Evolutionary conservation across 768 basidiomycete genomes (phyloP), one percentile per base, ranked within the genome.

Genomic region (Clavulina sp.): DNA sequence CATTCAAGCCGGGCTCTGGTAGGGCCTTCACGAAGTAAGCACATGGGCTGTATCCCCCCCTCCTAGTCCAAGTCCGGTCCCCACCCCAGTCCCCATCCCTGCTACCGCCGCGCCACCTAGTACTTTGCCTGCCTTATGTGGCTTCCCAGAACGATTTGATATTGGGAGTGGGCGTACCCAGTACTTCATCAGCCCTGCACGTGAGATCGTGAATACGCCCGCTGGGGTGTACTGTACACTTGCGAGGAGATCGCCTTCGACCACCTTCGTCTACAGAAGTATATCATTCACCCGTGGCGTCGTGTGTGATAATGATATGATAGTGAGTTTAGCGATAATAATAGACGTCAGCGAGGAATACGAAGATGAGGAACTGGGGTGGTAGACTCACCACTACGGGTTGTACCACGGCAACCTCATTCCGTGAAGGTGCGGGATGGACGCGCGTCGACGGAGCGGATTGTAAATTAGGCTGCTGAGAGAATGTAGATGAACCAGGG

Each of bases 341-440:
- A 32, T 43, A n/a, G 44, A 32, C 28, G 1, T 44, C 41, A n/a
- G 34, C 16, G 29, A 50, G 28, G 19, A 36, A 30, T 23, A 19
- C 24, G 29, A 50, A 18, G 38, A 4, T 21, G 40, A 26, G 13
- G n/a, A 30, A 28, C 9, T 46, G 9, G 18, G 38, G 23, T 38
- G 23, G 40, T 24, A 9, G 32, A 70, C 75, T 58, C 59, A 89
- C 87, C 56, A 93, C 65, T 34, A 93, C 87, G 23, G 92, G 89
- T 60, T 93, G 91, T 2, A 95, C 78, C 26, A 84, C 75, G 4
- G 89, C 81, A 6, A 93, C 80, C 57, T 95, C 92, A 56, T 83
- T 89, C 23, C 89, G 72, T 2, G 87, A 84, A 2, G 91, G 92
- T 2, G 93, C 85, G 24, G 85, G 77, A 58, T 96, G 93, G 58